Conservation (phyloP, 257 asterid genomes). For the Ilex aquifolium region DNA sequence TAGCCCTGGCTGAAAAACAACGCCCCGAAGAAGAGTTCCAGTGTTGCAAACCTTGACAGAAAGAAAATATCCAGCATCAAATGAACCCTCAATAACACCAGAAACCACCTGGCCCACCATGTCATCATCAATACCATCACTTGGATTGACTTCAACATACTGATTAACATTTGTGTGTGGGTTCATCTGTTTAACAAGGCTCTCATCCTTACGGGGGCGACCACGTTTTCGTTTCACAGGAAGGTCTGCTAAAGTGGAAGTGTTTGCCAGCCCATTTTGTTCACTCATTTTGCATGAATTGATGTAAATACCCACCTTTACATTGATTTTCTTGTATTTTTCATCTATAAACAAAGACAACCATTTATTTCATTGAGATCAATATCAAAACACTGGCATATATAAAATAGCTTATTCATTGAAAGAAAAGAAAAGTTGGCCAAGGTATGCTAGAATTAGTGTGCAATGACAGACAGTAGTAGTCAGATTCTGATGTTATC, state of each 20-base stretch:
- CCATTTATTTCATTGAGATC: no score
- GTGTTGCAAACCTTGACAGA: constrained; percentile 50
- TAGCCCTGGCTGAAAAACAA: constrained; percentile 54
- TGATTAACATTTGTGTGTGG: constrained; percentile 22
- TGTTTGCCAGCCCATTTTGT: constrained; percentile 13
- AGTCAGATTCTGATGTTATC: no score
- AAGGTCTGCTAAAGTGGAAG: constrained; percentile 26
- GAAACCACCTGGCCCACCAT: constrained; percentile 47
- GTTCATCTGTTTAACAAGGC: constrained; percentile 24
- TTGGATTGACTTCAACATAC: constrained; percentile 8
- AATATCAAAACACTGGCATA: background rate
- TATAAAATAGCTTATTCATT: background rate
- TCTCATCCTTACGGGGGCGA: constrained; percentile 71
- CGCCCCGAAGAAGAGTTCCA: constrained; percentile 52
- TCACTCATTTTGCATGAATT: constrained; percentile 31
- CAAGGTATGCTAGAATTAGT: no score
- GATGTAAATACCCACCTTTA: background rate
- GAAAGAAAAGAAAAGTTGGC: background rate
- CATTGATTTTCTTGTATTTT: background rate
- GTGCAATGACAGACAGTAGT: no score
- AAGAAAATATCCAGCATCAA: constrained; percentile 71
- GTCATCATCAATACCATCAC: constrained; percentile 13
- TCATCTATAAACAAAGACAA: background rate
- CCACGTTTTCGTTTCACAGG: constrained; percentile 75
- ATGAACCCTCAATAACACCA: constrained; percentile 72